phyloP scores from a whole-genome alignment of 768 basidiomycete genomes.

The Boletus fagicola region DNA sequence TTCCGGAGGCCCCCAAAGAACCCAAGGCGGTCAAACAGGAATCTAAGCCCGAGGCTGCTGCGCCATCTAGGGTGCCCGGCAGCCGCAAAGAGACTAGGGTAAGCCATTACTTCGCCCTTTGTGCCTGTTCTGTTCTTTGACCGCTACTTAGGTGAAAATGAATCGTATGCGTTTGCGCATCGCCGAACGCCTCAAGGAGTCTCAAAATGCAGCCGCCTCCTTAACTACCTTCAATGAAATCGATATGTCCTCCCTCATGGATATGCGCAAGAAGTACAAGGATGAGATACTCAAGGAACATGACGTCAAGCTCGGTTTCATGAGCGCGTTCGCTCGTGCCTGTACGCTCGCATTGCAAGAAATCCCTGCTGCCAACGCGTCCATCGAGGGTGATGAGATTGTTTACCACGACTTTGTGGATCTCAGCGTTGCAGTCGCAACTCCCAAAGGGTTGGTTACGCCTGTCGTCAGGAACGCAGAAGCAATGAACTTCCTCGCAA shows the following conservation, averaged over 20 bases:
- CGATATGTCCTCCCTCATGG: slow-evolving; percentile 96
- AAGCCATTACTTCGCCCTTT: slow-evolving; percentile 21
- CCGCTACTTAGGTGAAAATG: slow-evolving; percentile 80
- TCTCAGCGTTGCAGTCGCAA: slow-evolving; percentile 93
- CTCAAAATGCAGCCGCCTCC: slow-evolving; percentile 94
- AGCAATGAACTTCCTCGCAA: slow-evolving; percentile 78
- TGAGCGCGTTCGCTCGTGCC: slow-evolving; percentile 94
- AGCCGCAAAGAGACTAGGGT: slow-evolving; percentile 85
- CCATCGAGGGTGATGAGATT: slow-evolving; percentile 91
- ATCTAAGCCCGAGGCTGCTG: slow-evolving; percentile 29
- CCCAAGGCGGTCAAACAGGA: slow-evolving; percentile 39
- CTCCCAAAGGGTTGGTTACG: slow-evolving; percentile 95
- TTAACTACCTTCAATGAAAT: slow-evolving; percentile 99
- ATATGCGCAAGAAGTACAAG: slow-evolving; percentile 93
- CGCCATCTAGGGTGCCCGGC: slow-evolving; percentile 41
- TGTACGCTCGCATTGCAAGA: slow-evolving; percentile 81
- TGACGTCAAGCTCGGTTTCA: slow-evolving; percentile 96
- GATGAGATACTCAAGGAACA: slow-evolving; percentile 86
- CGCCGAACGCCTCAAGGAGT: slow-evolving; percentile 95
- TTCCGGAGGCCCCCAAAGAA: slow-evolving; percentile 31
- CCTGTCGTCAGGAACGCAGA: slow-evolving; percentile 94
- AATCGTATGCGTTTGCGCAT: slow-evolving; percentile 97
- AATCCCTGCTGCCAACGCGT: slow-evolving; percentile 91
- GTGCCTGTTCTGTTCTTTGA: slow-evolving; percentile 1
- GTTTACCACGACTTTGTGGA: slow-evolving; percentile 93